Percentiles rank a stretch among this genome's conserved stretches.
Evolutionary conservation across 2,329 filamentous ascomycete species (phyloP).

Genomic region (Exophiala sideris): DNA sequence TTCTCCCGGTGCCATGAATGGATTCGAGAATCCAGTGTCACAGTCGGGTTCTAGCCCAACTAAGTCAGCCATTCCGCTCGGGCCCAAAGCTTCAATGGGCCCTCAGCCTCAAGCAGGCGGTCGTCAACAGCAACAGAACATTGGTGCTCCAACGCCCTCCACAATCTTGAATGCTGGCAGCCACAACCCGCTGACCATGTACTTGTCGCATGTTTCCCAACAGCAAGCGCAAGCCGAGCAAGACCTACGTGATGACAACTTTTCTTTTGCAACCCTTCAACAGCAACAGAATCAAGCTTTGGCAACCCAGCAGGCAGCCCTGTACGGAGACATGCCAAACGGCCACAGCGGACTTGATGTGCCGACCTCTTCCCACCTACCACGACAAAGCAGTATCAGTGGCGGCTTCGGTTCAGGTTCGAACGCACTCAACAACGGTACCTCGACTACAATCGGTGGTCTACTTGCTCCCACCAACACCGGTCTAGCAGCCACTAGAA

Average conservation of each 20-base stretch:
- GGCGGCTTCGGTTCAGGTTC: slow-evolving; percentile 25
- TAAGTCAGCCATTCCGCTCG: slow-evolving; percentile 51
- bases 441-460: slow-evolving; percentile 69
- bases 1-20: slow-evolving; percentile 57
- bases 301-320: slow-evolving; percentile 71
- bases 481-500: slow-evolving; percentile 51
- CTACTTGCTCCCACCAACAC: slow-evolving; percentile 68
- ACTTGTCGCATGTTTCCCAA: slow-evolving; percentile 71
- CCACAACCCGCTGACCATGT: slow-evolving; percentile 90
- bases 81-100: slow-evolving; percentile 51
- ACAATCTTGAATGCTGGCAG: slow-evolving; percentile 72
- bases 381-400: slow-evolving; percentile 38
- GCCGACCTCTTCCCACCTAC: slow-evolving; percentile 37
- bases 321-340: slow-evolving; percentile 67
- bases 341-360: slow-evolving; percentile 52
- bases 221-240: slow-evolving; percentile 65
- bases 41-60: slow-evolving; percentile 61
- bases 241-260: slow-evolving; percentile 43
- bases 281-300: slow-evolving; percentile 64
- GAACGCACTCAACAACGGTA: slow-evolving; percentile 47
- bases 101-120: slow-evolving; percentile 55
- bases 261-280: slow-evolving; percentile 44
- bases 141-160: slow-evolving; percentile 61
- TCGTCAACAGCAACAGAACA: slow-evolving; percentile 49
- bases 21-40: slow-evolving; percentile 53